phyloP scores from a whole-genome alignment of 208 protist genomes.

The Leishmania martiniquensis region DNA sequence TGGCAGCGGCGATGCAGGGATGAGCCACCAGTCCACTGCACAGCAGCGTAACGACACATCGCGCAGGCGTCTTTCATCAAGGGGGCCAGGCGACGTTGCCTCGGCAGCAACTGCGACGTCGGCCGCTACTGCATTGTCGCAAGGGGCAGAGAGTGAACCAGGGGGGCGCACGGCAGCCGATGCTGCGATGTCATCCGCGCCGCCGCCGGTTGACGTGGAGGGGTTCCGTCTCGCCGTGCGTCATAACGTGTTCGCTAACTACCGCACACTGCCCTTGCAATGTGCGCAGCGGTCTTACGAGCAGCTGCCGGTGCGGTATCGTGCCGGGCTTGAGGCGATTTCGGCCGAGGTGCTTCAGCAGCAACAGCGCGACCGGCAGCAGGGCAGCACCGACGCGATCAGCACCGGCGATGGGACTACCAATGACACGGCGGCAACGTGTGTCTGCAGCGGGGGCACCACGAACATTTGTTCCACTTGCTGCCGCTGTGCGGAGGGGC shows the following conservation, averaged over 20 bases:
- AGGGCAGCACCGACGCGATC: background rate
- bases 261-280: slow-evolving; percentile 44
- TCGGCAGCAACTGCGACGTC: background rate
- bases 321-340: slow-evolving; percentile 68
- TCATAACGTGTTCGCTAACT: slow-evolving; percentile 70
- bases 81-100: background rate
- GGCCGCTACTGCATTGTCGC: background rate
- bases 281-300: slow-evolving; percentile 43
- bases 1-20: background rate
- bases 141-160: background rate
- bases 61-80: background rate
- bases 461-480: background rate
- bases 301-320: slow-evolving; percentile 44
- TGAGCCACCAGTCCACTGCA: background rate
- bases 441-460: slow-evolving; percentile 2
- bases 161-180: background rate
- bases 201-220: slow-evolving; percentile 5
- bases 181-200: background rate
- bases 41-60: background rate
- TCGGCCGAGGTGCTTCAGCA: slow-evolving; percentile 24
- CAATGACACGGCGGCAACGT: background rate
- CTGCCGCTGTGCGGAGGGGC: slow-evolving; percentile 5
- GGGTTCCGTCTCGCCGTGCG: slow-evolving; percentile 6
- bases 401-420: background rate
- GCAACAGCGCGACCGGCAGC: slow-evolving; percentile 6